Percentiles rank a stretch among this genome's conserved stretches.
Conservation (phyloP, 306 rosid species). For the Corylus avellana region DNA sequence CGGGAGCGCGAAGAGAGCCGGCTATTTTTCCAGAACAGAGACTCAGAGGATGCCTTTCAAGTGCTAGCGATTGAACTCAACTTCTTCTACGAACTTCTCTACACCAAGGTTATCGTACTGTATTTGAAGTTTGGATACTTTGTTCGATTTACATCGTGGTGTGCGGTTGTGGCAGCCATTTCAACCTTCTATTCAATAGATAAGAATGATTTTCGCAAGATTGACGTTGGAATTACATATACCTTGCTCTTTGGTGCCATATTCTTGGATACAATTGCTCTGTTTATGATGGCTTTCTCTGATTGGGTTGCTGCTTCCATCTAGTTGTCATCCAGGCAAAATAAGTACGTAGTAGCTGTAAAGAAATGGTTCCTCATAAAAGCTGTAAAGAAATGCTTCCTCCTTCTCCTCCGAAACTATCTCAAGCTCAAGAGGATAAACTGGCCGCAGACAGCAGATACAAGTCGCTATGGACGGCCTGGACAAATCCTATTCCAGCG, state of each 20-base stretch:
- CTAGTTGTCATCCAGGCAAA: not conserved
- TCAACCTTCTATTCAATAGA: not conserved
- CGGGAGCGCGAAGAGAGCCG: slow-evolving; percentile 31
- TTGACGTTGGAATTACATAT: slow-evolving; percentile 38
- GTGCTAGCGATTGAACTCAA: slow-evolving; percentile 33
- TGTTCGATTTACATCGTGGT: slow-evolving; percentile 7
- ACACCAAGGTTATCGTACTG: slow-evolving; percentile 36
- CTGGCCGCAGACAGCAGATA: not conserved
- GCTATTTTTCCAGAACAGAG: not conserved
- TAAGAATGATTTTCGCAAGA: slow-evolving; percentile 5
- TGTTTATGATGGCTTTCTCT: slow-evolving; percentile 24
- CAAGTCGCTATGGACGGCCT: not conserved
- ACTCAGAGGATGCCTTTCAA: not conserved
- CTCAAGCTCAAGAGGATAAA: slow-evolving; percentile 11
- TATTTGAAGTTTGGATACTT: not conserved
- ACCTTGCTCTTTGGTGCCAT: slow-evolving; percentile 40
- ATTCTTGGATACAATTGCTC: slow-evolving; percentile 29
- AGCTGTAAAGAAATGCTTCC: rapidly evolving
- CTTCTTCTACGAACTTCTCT: slow-evolving; percentile 39
- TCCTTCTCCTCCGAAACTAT: not conserved
- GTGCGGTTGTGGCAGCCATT: slow-evolving; percentile 11
- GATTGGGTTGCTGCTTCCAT: slow-evolving; percentile 25
- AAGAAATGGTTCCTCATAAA: no score
- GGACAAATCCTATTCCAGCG: slow-evolving; percentile 21
- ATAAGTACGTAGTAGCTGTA: not conserved